These are phyloP conservation scores for Citrus cavaleriei DNA, from an alignment of 345 rosid genomes.

Conservation along the genomic window DNA sequence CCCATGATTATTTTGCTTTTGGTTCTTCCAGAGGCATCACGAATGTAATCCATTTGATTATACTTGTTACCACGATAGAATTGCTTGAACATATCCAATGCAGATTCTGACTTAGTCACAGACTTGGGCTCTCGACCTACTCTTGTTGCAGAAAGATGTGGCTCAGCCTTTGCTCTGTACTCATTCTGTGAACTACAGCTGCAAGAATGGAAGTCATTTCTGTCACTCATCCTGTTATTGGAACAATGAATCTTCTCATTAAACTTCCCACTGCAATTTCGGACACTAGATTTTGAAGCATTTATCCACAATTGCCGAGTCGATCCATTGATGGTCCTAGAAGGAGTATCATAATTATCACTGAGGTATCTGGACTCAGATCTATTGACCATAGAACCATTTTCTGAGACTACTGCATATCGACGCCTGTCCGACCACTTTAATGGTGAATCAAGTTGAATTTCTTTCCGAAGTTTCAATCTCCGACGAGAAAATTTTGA, in stretches of 20 bases:
- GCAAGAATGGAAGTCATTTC: constrained; percentile 56
- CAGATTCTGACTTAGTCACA: constrained; percentile 44
- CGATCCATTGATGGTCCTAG: constrained; percentile 46
- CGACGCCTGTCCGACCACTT: constrained; percentile 65
- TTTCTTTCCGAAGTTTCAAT: constrained; percentile 51
- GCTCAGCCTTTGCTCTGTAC: constrained; percentile 54
- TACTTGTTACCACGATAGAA: constrained; percentile 53
- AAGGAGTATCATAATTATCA: constrained; percentile 48
- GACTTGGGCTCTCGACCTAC: constrained; percentile 46
- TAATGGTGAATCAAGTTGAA: constrained; percentile 40
- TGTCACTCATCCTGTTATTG: constrained; percentile 43
- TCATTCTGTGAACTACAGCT: constrained; percentile 57
- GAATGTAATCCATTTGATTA: constrained; percentile 42
- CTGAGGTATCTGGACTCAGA: constrained; percentile 47
- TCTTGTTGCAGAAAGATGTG: constrained; percentile 50
- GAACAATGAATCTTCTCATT: constrained; percentile 57
- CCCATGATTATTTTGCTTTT: constrained; percentile 43
- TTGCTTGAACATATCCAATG: constrained; percentile 56
- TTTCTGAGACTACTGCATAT: constrained; percentile 44
- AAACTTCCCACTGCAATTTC: constrained; percentile 47
- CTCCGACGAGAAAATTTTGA: constrained; percentile 49
- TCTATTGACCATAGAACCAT: constrained; percentile 37
- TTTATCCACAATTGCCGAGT: constrained; percentile 50
- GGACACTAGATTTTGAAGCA: constrained; percentile 40
- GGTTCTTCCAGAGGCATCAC: constrained; percentile 51